phyloP scores from a whole-genome alignment of 176 grass and related monocot genomes.

The Avena insularis region DNA sequence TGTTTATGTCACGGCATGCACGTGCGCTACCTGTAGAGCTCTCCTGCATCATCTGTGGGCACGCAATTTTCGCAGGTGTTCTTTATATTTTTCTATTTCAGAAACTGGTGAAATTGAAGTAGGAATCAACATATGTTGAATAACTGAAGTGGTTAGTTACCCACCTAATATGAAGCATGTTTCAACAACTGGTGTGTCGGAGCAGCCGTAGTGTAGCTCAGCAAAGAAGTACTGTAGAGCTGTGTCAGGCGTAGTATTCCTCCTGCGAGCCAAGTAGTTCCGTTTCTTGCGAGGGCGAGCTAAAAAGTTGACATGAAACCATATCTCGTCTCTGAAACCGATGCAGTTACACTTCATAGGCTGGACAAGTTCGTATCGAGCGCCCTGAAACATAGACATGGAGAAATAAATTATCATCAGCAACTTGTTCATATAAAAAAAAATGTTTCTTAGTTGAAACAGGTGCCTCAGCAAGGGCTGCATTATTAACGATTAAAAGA shows the following conservation, averaged over 20 bases:
- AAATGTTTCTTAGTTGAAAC: not conserved
- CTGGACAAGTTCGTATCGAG: not conserved
- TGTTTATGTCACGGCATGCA: too few relatives aligned
- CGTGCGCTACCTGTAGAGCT: too few relatives aligned
- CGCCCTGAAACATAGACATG: conserved; percentile 25
- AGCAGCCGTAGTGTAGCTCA: conserved; percentile 22
- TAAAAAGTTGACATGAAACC: conserved; percentile 34
- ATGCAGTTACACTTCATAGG: not conserved
- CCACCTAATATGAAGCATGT: conserved; percentile 10
- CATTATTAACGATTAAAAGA: not conserved
- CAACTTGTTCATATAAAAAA: not conserved
- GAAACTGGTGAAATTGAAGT: not conserved
- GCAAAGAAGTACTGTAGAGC: conserved; percentile 16
- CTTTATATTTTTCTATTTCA: too few relatives aligned
- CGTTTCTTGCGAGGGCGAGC: not conserved
- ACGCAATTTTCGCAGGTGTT: too few relatives aligned
- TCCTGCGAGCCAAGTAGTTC: not conserved
- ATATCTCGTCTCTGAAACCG: conserved; percentile 3
- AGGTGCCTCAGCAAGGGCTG: not conserved
- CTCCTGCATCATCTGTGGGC: too few relatives aligned
- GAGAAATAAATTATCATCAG: not conserved
- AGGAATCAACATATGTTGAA: not conserved
- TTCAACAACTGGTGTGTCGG: not conserved
- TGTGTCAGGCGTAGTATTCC: not conserved
- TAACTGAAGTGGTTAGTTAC: not conserved